Conservation (phyloP, 2,329 filamentous ascomycete genomes). For the Stagonosporopsis chrysanthemi region DNA sequence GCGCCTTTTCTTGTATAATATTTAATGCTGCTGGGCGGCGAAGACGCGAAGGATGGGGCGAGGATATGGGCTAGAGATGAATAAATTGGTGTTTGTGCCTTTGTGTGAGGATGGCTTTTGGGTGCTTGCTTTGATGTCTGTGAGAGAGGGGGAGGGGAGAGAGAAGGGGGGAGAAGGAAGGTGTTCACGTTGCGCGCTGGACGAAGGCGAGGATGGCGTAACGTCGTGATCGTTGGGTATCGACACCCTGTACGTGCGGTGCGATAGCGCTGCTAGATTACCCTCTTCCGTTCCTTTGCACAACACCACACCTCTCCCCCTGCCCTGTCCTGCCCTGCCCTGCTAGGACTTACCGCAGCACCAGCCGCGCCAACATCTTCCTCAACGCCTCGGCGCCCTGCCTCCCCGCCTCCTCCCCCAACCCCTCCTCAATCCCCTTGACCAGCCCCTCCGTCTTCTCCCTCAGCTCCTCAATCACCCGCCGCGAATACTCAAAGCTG, state of each 20-base stretch:
- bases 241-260: too few relatives aligned
- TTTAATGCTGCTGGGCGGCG: slow-evolving; percentile 35
- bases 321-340: too few relatives aligned
- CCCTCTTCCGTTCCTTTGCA: too few relatives aligned
- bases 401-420: slow-evolving; percentile 46
- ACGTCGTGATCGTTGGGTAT: background rate
- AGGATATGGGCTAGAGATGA: background rate
- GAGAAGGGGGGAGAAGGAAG: too few relatives aligned
- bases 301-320: too few relatives aligned
- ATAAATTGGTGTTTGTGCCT: background rate
- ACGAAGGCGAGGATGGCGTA: too few relatives aligned
- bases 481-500: slow-evolving; percentile 84
- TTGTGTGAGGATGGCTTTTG: background rate
- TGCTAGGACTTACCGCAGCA: slow-evolving; percentile 29
- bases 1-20: slow-evolving; percentile 34
- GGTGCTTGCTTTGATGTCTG: too few relatives aligned
- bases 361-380: slow-evolving; percentile 52
- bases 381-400: slow-evolving; percentile 51
- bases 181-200: too few relatives aligned
- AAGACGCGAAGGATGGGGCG: background rate
- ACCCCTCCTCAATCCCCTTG: slow-evolving; percentile 47
- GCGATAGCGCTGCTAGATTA: background rate
- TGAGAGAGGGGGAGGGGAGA: too few relatives aligned
- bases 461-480: slow-evolving; percentile 59
- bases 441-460: slow-evolving; percentile 55